A percentile compares a stretch with the other conserved stretches of the same genome.
These are phyloP conservation scores for Aurantiochytrium sp. DNA, from an alignment of 108 stramenopile genomes.

Conservation along the genomic window DNA sequence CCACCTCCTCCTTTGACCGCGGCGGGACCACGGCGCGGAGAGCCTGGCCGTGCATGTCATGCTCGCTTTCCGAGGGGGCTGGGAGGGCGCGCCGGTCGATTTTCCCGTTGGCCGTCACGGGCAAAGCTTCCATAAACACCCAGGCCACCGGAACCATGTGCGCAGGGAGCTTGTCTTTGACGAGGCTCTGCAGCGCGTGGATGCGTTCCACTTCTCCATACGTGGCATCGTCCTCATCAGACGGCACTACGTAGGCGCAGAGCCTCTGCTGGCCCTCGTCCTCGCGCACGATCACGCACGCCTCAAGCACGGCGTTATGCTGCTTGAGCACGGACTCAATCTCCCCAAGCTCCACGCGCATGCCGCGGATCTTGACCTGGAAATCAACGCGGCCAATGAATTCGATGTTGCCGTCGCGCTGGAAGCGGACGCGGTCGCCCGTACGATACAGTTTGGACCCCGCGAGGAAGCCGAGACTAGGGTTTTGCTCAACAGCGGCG, in stretches of 20 bases:
- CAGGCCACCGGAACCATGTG: constrained; percentile 38
- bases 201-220: background rate
- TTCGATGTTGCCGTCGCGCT: constrained; percentile 26
- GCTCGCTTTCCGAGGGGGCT: background rate
- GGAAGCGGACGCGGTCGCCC: constrained; percentile 35
- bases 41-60: background rate
- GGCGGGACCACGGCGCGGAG: background rate
- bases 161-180: constrained; percentile 14
- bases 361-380: constrained; percentile 44
- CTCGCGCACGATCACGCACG: constrained; percentile 19
- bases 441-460: constrained; percentile 25
- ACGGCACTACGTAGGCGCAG: background rate
- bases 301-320: background rate
- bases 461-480: background rate
- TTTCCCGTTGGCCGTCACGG: constrained; percentile 38
- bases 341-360: constrained; percentile 45
- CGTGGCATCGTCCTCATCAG: background rate
- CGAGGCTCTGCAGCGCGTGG: background rate
- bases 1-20: background rate
- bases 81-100: constrained; percentile 33
- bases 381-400: constrained; percentile 40
- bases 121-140: background rate
- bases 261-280: constrained; percentile 17
- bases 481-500: background rate
- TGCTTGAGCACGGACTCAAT: constrained; percentile 34